A percentile compares a stretch with the other conserved stretches of the same genome.
Conservation (phyloP, 106 monocot species). For the Platanthera guangdongensis region DNA sequence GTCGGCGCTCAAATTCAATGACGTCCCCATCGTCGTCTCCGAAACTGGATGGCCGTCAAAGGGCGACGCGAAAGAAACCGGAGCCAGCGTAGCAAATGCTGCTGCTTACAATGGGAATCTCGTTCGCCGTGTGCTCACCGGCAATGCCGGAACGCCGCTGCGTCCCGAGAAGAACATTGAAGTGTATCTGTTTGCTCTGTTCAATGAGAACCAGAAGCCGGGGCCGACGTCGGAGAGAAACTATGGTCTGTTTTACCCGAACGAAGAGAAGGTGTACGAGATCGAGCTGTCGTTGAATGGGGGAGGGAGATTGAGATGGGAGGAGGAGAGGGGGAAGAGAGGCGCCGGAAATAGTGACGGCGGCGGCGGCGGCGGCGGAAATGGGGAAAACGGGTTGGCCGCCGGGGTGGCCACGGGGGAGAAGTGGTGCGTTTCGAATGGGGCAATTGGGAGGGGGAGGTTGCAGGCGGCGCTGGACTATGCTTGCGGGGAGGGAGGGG, state of each 20-base stretch:
- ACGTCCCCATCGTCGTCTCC: slow-evolving; percentile 50
- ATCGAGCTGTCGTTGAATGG: slow-evolving; percentile 37
- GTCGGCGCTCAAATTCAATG: slow-evolving; percentile 38
- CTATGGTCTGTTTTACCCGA: slow-evolving; percentile 85
- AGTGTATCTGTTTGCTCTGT: slow-evolving; percentile 77
- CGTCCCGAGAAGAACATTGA: slow-evolving; percentile 53
- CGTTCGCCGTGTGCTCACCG: slow-evolving; percentile 52
- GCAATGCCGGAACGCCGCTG: slow-evolving; percentile 62
- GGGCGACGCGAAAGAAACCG: slow-evolving; percentile 61
- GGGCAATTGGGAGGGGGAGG: slow-evolving; percentile 33
- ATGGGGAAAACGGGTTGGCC: neutral
- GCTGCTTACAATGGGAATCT: slow-evolving; percentile 74
- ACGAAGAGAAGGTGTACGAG: slow-evolving; percentile 74
- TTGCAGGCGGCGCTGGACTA: slow-evolving; percentile 81
- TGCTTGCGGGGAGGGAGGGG: slow-evolving; percentile 88
- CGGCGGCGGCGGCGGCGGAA: neutral
- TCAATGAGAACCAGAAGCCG: slow-evolving; percentile 93
- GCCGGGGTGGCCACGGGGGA: slow-evolving; percentile 21
- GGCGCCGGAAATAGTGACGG: neutral
- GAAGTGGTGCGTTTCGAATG: slow-evolving; percentile 88
- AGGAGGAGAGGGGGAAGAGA: slow-evolving; percentile 19
- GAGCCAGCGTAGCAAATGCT: slow-evolving; percentile 50
- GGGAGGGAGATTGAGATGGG: slow-evolving; percentile 6
- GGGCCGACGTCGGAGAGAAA: slow-evolving; percentile 88
- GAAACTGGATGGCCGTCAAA: slow-evolving; percentile 90